Evolutionary conservation across 2,329 filamentous ascomycete genomes (phyloP), one percentile per base, ranked within the genome.

Genomic region (Ascochyta rabiei): DNA sequence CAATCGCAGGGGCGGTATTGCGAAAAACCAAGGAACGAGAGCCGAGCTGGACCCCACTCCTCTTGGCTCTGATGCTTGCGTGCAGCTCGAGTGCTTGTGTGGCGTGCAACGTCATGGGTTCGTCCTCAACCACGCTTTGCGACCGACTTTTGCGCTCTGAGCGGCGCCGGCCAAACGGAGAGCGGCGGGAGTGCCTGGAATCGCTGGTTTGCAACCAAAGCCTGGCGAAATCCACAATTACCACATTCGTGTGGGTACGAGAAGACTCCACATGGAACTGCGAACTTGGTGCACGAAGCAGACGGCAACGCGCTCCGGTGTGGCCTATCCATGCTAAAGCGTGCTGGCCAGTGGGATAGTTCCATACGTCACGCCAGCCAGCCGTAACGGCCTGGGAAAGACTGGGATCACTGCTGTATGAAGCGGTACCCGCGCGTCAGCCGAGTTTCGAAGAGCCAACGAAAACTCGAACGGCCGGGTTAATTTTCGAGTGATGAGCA

Each of bases 391-490:
- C 37, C 31, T 50, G 31, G 30, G 19, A 44, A 38, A 39, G 24
- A 21, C 37, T 53, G 24, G 41, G 26, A 52, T 39, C 18, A 37
- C 42, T 38, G 45, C 28, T 44, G 34, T 45, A 28, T 18, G 31
- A 38, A 21, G 46, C 53, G 53, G 59, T 33, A 50, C 30, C 49
- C 37, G 56, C 54, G 54, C 51, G 46, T 47, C 48, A 45, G 42
- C 35, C 49, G 46, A 58, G 45, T 51, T 50, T 46, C 31, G 12
- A 30, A 45, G 48, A 18, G 23, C 48, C 52, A 48, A 56, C 13
- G 44, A 62, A 57, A 64, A 59, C 40, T 56, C 53, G 48, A 52
- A 48, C 53, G 47, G 21, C 46, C 33, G 40, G 26, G 28, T 34
- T 24, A 15, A 19, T 12, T 26, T 44, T 46, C 12, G 40, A 30